These are phyloP conservation scores for Austroboletus niveus DNA, from an alignment of 1,284 basidiomycete genomes.

Conservation along the genomic window DNA sequence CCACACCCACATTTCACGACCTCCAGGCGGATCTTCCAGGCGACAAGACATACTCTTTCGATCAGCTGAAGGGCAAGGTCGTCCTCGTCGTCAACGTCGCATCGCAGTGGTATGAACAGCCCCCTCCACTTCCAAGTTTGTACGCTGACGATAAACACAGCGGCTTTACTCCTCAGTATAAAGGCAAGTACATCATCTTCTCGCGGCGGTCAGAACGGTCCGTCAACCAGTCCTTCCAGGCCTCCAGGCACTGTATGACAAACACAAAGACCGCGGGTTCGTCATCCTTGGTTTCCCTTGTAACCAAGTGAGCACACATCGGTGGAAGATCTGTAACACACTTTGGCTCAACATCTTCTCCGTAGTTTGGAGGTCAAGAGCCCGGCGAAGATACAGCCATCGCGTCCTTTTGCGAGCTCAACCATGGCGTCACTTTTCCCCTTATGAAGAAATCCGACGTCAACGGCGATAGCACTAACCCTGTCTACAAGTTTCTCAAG, in stretches of 20 bases:
- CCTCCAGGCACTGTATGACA: conserved; percentile 80
- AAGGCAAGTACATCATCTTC: conserved; percentile 41
- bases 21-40: conserved; percentile 61
- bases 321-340: too few relatives aligned
- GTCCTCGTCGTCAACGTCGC: conserved; percentile 75
- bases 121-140: background rate
- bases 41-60: conserved; percentile 56
- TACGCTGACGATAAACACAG: conserved; percentile 36
- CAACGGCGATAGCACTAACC: conserved; percentile 78
- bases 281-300: conserved; percentile 88
- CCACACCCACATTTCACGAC: conserved; percentile 49
- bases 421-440: conserved; percentile 83
- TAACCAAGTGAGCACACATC: conserved; percentile 68
- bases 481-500: conserved; percentile 88
- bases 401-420: conserved; percentile 64
- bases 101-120: conserved; percentile 58
- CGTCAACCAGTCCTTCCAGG: conserved; percentile 38
- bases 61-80: conserved; percentile 70
- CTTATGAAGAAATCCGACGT: conserved; percentile 91
- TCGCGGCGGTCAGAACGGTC: background rate
- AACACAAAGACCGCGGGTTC: conserved; percentile 76
- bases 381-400: conserved; percentile 71
- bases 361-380: conserved; percentile 74
- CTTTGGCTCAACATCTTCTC: too few relatives aligned
- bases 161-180: conserved; percentile 89